phyloP scores from a whole-genome alignment of 768 basidiomycete genomes.

The Piloderma croceum region DNA sequence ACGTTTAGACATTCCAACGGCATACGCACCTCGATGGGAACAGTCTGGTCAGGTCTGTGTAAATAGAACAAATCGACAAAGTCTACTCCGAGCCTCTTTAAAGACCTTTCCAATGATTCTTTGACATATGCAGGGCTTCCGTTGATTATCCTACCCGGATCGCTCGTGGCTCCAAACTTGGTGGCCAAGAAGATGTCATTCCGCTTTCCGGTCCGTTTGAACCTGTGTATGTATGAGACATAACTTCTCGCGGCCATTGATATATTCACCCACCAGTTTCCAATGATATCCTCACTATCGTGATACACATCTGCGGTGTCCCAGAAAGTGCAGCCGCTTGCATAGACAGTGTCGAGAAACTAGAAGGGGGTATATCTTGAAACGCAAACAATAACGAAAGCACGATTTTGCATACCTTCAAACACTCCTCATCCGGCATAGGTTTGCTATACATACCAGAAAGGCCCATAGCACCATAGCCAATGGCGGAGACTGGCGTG shows the following conservation, averaged over 20 bases:
- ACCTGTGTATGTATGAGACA: slow-evolving; percentile 20
- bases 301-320: slow-evolving; percentile 39
- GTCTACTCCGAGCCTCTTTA: slow-evolving; percentile 37
- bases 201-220: slow-evolving; percentile 35
- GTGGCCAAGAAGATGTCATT: slow-evolving; percentile 54
- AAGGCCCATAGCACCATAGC: slow-evolving; percentile 59
- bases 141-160: slow-evolving; percentile 13
- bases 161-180: slow-evolving; percentile 38
- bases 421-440: slow-evolving; percentile 50
- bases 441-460: slow-evolving; percentile 42
- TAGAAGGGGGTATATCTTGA: slow-evolving; percentile 21
- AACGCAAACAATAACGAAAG: slow-evolving; percentile 38
- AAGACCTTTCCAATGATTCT: slow-evolving; percentile 32
- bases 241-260: background rate
- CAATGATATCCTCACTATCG: slow-evolving; percentile 36
- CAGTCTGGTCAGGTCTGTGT: slow-evolving; percentile 39
- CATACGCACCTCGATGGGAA: slow-evolving; percentile 42
- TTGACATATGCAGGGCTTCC: slow-evolving; percentile 37
- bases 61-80: slow-evolving; percentile 43
- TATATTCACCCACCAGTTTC: slow-evolving; percentile 29
- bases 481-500: slow-evolving; percentile 44
- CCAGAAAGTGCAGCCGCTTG: slow-evolving; percentile 36
- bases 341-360: slow-evolving; percentile 36
- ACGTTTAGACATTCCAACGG: background rate
- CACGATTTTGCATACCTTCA: slow-evolving; percentile 39